A percentile compares a stretch with the other conserved stretches of the same genome.
These are phyloP conservation scores for Helianthus annuus DNA, from an alignment of 129 eudicot genomes.

Conservation along the genomic window DNA sequence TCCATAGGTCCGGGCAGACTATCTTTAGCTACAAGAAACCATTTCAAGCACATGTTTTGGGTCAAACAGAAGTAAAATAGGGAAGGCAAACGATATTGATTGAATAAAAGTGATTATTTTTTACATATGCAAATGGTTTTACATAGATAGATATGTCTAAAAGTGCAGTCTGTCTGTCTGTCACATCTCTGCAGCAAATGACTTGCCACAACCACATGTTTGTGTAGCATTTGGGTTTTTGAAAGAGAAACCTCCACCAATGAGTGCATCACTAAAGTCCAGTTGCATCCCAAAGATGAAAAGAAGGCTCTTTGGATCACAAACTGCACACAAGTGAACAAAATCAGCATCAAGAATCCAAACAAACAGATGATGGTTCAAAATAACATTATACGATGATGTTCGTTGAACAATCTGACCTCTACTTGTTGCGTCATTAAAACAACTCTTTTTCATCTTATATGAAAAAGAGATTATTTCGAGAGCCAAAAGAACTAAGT, in stretches of 20 bases:
- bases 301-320: slow-evolving; percentile 99
- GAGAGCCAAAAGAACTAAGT: neutral
- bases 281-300: slow-evolving; percentile 92
- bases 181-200: slow-evolving; percentile 86
- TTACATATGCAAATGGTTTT: slow-evolving; percentile 1
- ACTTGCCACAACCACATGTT: slow-evolving; percentile 99
- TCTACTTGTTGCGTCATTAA: too few species aligned
- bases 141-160: slow-evolving; percentile 8
- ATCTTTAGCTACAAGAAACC: too few species aligned
- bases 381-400: neutral
- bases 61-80: too few species aligned
- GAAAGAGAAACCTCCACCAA: slow-evolving; percentile 92
- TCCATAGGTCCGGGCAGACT: too few species aligned
- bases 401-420: neutral
- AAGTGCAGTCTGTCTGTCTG: slow-evolving; percentile 14
- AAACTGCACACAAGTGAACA: slow-evolving; percentile 53
- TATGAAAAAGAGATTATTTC: neutral
- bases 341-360: slow-evolving; percentile 20
- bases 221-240: slow-evolving; percentile 96
- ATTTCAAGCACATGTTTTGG: too few species aligned
- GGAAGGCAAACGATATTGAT: too few species aligned
- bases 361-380: neutral
- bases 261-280: slow-evolving; percentile 97
- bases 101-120: too few species aligned
- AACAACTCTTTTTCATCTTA: too few species aligned